These are phyloP conservation scores for Xylaria sp. DNA, from an alignment of 2,329 filamentous ascomycete genomes.

Conservation along the genomic window DNA sequence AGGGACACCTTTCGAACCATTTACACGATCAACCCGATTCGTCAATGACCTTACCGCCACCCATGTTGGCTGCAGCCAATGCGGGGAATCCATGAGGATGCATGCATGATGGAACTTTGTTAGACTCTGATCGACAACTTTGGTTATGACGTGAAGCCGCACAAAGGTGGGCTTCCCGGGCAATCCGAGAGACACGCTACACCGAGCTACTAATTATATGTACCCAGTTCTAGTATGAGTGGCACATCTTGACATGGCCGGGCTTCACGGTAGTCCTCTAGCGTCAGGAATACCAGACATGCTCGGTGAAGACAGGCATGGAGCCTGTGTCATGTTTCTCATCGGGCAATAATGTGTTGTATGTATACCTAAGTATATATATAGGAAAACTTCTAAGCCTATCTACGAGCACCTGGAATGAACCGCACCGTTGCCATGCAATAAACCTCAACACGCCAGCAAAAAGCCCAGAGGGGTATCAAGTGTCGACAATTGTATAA, in stretches of 20 bases:
- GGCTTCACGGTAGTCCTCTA: background rate
- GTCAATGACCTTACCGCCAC: background rate
- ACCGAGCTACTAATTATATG: background rate
- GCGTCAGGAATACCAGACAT: no score
- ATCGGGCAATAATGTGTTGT: background rate
- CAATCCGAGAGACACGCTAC: background rate
- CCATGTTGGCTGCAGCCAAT: background rate
- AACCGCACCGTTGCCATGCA: background rate
- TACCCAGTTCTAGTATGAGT: background rate
- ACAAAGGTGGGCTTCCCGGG: constrained; percentile 1
- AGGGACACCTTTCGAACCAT: background rate
- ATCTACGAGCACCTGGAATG: background rate
- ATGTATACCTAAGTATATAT: background rate
- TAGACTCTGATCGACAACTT: background rate
- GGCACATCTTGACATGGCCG: background rate
- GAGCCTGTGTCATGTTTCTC: background rate
- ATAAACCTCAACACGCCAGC: background rate
- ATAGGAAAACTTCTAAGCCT: background rate
- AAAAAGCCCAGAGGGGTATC: constrained; percentile 20
- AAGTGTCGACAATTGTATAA: constrained; percentile 22
- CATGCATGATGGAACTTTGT: background rate
- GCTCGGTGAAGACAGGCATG: background rate
- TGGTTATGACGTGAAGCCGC: no score
- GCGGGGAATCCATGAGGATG: background rate
- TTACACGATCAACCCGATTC: background rate